These are phyloP conservation scores for Coniosporium uncinatum DNA, from an alignment of 2,329 filamentous ascomycete species.

Conservation along the genomic window DNA sequence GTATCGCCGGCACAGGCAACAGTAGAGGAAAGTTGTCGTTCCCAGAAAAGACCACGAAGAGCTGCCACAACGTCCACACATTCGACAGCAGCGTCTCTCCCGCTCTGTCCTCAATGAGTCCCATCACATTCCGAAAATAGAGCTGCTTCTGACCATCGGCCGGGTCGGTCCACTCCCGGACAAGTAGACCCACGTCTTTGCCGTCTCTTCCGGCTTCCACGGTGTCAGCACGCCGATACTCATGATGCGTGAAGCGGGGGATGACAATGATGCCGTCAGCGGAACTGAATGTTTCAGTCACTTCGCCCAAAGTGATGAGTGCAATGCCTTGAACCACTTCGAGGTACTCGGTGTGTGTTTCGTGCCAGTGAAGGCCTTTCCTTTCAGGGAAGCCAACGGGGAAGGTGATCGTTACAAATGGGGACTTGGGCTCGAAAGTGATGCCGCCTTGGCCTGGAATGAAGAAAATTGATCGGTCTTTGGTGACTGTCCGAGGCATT, in stretches of 20 bases:
- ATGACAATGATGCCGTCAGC: slow-evolving; percentile 26
- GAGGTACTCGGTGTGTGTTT: slow-evolving; percentile 39
- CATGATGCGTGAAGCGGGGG: slow-evolving; percentile 35
- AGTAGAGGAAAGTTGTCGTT: no score
- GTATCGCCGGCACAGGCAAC: no score
- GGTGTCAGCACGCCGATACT: slow-evolving; percentile 28
- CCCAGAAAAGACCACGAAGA: no score
- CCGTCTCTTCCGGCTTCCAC: no score
- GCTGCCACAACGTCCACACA: no score
- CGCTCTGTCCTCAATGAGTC: slow-evolving; percentile 28
- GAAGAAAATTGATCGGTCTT: no score
- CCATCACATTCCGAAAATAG: slow-evolving; percentile 46
- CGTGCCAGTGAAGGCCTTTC: slow-evolving; percentile 44
- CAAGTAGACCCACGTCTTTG: slow-evolving; percentile 31
- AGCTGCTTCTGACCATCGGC: slow-evolving; percentile 36
- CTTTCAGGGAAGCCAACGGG: slow-evolving; percentile 38
- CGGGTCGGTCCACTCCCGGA: slow-evolving; percentile 41
- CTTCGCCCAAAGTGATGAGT: slow-evolving; percentile 13
- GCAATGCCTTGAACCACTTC: slow-evolving; percentile 32
- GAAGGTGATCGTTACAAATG: slow-evolving; percentile 35
- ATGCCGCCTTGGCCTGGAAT: no score
- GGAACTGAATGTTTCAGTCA: no score
- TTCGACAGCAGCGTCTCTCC: no score
- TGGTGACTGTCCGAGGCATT: no score
- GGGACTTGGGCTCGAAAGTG: no score